Conservation (phyloP, 768 basidiomycete species). For the Mycena galericulata region DNA sequence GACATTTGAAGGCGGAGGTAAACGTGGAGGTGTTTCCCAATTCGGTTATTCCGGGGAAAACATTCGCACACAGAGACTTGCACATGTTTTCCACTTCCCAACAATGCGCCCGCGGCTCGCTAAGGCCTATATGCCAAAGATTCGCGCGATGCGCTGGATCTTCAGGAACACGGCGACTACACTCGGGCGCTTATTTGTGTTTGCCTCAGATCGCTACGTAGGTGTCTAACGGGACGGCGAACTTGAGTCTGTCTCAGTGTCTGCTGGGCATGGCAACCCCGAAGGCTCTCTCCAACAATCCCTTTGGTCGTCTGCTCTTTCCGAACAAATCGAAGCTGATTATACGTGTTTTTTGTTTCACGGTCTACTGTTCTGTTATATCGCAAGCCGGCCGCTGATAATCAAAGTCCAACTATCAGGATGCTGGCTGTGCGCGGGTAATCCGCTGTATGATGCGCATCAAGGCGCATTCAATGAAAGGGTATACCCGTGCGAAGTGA, state of each 20-base stretch:
- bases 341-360: not conserved
- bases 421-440: not conserved
- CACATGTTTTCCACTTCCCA: slow-evolving; percentile 9
- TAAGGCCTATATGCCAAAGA: not conserved
- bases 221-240: not conserved
- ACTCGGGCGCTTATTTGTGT: not conserved
- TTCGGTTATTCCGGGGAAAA: slow-evolving; percentile 1
- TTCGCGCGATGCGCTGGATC: slow-evolving; percentile 11
- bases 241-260: slow-evolving; percentile 9
- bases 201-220: not conserved
- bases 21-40: not conserved
- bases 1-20: not conserved
- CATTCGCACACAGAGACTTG: not conserved
- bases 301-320: slow-evolving; percentile 1
- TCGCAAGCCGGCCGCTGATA: not conserved
- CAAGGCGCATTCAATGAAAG: too few species aligned
- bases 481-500: not conserved
- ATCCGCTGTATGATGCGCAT: not conserved
- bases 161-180: slow-evolving; percentile 24
- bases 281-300: not conserved
- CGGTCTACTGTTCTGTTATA: not conserved
- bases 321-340: slow-evolving; percentile 33
- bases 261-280: slow-evolving; percentile 16
- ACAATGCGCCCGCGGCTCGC: not conserved
- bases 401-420: not conserved